Percentiles rank a stretch among this genome's conserved stretches.
phyloP scores from a whole-genome alignment of 495 filamentous ascomycete genomes.

The Cenococcum geophilum region DNA sequence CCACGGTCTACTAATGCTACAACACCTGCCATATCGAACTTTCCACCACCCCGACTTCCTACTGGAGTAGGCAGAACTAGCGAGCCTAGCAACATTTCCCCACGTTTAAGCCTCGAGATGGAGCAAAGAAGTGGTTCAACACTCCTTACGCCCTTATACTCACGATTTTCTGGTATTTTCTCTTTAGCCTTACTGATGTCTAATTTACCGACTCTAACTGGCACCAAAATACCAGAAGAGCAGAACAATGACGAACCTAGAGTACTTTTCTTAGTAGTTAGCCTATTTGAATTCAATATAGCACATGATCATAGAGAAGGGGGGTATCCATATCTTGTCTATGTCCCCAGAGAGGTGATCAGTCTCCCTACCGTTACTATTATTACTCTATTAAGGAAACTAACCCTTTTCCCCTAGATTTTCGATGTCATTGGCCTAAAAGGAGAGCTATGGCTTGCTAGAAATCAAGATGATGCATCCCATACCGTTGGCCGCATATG shows the following conservation, averaged over 20 bases:
- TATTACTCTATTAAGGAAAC: background rate
- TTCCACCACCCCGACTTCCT: slow-evolving; percentile 3
- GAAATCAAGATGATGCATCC: slow-evolving; percentile 83
- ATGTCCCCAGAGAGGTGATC: slow-evolving; percentile 80
- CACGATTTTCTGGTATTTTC: slow-evolving; percentile 33
- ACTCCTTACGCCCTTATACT: slow-evolving; percentile 12
- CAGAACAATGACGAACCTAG: slow-evolving; percentile 38
- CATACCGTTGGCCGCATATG: slow-evolving; percentile 93
- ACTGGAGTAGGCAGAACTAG: slow-evolving; percentile 3
- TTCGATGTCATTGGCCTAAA: slow-evolving; percentile 76
- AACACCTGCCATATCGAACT: slow-evolving; percentile 12
- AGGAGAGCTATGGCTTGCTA: slow-evolving; percentile 94
- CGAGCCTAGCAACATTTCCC: slow-evolving; percentile 4
- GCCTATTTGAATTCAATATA: slow-evolving; percentile 94
- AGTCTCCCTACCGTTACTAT: background rate
- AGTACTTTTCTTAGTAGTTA: slow-evolving; percentile 83
- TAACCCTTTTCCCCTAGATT: slow-evolving; percentile 26
- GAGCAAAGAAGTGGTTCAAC: background rate
- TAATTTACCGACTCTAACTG: slow-evolving; percentile 11
- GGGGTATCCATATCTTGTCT: slow-evolving; percentile 92
- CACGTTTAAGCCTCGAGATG: slow-evolving; percentile 20
- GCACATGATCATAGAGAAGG: slow-evolving; percentile 85
- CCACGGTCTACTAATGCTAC: slow-evolving; percentile 10
- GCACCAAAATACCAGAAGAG: slow-evolving; percentile 4
- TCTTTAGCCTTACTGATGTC: slow-evolving; percentile 36